Base-by-base conservation (phyloP, 371 early-diverging fungal species). In the Apophysomyces ossiformis region DNA sequence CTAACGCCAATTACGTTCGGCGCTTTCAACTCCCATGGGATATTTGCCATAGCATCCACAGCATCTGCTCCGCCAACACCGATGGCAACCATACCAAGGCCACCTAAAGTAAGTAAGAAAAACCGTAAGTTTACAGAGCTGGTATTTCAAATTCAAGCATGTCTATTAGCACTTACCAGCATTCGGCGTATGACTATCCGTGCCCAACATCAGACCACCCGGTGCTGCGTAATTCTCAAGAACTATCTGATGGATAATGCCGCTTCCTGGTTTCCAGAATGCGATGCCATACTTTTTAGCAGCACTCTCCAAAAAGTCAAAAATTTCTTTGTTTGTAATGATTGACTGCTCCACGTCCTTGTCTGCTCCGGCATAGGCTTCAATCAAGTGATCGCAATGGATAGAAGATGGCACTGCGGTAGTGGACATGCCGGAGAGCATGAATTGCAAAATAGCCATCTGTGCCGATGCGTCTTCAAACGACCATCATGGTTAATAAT, bases 41-140 rank as follows among this genome's bases (percentile, higher is more conserved):
- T 93, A 70, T 85, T 82, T 39, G 95, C 94, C 95, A 96, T 95
- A 32, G 92, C 96, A 81, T 96, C 96, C 38, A 96, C 95, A 60
- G 95, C 96, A 78, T 96, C 96, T 43, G 95, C 95, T 74, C 96
- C 96, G 69, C 96, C 96, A 60, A 96, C 95, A 84, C 96, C 96
- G 66, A 96, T 91, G 57, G 96, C 96, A 68, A 95, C 81, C 84
- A 90, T 93, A 66, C 96, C 96, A 62, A 95, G 75, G 74, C 96
- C 96, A 80, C 96, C 96, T 69, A 89, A 87, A 71, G 32, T 26
- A 26, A 26, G 32, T 26, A 88, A 90, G 15, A 90, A 90, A n/a
- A 15, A 12, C 56, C 8, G 41, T 41, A 38, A 36, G 47, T 32
- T 13, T 47, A 39, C 12, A 12, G 2, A 8, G 3, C 15, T 69